These are phyloP conservation scores for Penicillium alfredii DNA, from an alignment of 495 filamentous ascomycete species.

Conservation along the genomic window DNA sequence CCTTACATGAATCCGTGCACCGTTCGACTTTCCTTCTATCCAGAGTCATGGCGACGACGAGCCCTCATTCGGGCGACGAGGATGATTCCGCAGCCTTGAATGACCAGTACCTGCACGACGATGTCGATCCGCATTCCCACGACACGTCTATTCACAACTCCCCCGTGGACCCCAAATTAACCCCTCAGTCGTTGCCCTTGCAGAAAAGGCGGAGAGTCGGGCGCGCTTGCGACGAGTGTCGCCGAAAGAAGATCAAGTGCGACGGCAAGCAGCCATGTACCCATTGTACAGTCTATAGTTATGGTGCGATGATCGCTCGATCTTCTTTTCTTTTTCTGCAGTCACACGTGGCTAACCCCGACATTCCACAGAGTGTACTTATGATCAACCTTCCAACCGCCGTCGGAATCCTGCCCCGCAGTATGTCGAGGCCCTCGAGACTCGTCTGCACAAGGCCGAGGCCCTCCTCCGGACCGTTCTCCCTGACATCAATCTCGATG, in stretches of 20 bases:
- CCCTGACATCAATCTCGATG: conserved; percentile 78
- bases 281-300: conserved; percentile 96
- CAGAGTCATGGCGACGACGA: conserved; percentile 16
- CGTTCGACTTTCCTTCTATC: conserved; percentile 2
- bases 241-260: conserved; percentile 97
- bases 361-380: conserved; percentile 73
- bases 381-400: conserved; percentile 95
- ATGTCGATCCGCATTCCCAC: conserved; percentile 25
- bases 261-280: conserved; percentile 97
- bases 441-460: conserved; percentile 77
- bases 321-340: conserved; percentile 10
- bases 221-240: conserved; percentile 90
- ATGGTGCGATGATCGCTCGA: conserved; percentile 58
- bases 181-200: conserved; percentile 48
- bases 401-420: conserved; percentile 91
- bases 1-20: conserved; percentile 20
- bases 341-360: conserved; percentile 27
- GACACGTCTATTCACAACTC: conserved; percentile 19
- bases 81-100: conserved; percentile 29
- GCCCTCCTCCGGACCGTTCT: conserved; percentile 70
- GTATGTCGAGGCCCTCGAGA: conserved; percentile 89
- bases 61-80: conserved; percentile 26
- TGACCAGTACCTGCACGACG: conserved; percentile 26
- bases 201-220: conserved; percentile 89
- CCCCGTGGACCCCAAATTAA: conserved; percentile 24